Evolutionary conservation across 306 rosid genomes (phyloP), one percentile per base, ranked within the genome.

Genomic region (Pyrus pyrifolia): DNA sequence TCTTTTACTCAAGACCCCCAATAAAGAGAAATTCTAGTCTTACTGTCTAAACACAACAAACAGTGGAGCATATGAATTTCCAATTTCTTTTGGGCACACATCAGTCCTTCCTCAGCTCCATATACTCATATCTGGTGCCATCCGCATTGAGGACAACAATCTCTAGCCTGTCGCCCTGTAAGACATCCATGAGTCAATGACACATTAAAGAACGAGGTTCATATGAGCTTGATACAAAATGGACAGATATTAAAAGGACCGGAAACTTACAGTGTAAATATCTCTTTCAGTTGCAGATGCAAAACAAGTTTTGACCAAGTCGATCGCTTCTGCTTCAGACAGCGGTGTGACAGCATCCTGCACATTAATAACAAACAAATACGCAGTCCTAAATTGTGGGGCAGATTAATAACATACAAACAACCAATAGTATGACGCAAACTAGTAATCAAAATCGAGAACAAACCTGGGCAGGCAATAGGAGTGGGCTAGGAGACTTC

Each of bases 261-360:
- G 66, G 45, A 67, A 83, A 82, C 91, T 81, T 86, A 91, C 98
- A n/a, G 98, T 93, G 89, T 90, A 91, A 65, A 93, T 93, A 75
- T 93, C 98, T 78, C 98, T 88, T 89, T 93, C 98, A 3, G 97
- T 87, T 69, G 98, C 98, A 45, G 97, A 92, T 70, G 96, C 94
- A 81, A 93, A 93, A 70, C 88, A 96, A 67, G 93, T 93, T 87
- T 93, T 93, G 65, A 93, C 94, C 85, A 93, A 72, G 74, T 88
- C 93, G 58, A 93, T 72, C 30, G 98, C 98, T 81, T 93, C 98
- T 42, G 85, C 82, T 86, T 91, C 98, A 44, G 97, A 87, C 52
- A 93, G 86, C 14, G 98, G 98, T 55, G 98, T 93, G 55, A 90
- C 96, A 61, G 98, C 91, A 86, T 93, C 98, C 98, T 93, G 83